phyloP scores from a whole-genome alignment of 495 filamentous ascomycete species.

The Hypomontagnella monticulosa region DNA sequence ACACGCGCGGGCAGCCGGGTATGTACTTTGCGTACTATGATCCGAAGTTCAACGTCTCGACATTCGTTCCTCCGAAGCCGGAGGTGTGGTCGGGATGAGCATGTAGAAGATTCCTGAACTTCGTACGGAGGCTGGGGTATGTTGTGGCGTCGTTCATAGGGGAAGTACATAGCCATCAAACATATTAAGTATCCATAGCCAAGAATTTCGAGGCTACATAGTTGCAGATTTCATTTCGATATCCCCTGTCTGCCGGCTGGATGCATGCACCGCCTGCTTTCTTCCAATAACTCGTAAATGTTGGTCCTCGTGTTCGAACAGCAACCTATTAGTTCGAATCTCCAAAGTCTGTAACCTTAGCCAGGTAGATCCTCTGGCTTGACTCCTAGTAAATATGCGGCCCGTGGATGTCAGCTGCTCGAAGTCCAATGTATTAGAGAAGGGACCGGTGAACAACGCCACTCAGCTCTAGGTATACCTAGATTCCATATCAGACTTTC shows the following conservation, averaged over 20 bases:
- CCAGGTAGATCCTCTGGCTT: too few species aligned
- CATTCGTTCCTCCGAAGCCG: too few species aligned
- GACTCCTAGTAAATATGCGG: not conserved
- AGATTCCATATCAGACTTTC: conserved; percentile 5
- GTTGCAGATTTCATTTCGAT: conserved; percentile 13
- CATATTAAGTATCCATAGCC: conserved; percentile 21
- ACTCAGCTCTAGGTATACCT: not conserved
- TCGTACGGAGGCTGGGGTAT: too few species aligned
- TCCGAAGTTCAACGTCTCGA: too few species aligned
- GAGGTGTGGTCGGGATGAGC: too few species aligned
- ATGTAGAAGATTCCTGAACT: too few species aligned
- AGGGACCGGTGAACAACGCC: conserved; percentile 21
- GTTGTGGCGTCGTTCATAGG: too few species aligned
- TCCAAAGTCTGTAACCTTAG: not conserved
- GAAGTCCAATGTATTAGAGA: conserved; percentile 13
- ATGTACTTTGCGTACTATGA: too few species aligned
- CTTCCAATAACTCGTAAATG: conserved; percentile 19
- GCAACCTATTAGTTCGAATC: conserved; percentile 1
- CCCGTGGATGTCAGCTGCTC: not conserved
- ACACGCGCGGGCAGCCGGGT: not conserved
- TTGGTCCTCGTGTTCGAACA: conserved; percentile 21
- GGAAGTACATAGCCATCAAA: not conserved
- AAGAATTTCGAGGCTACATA: not conserved
- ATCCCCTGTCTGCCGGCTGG: conserved; percentile 18
- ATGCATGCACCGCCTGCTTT: conserved; percentile 3